phyloP scores from a whole-genome alignment of 805 yeast genomes.

The Kurtzmaniella cleridarum region DNA sequence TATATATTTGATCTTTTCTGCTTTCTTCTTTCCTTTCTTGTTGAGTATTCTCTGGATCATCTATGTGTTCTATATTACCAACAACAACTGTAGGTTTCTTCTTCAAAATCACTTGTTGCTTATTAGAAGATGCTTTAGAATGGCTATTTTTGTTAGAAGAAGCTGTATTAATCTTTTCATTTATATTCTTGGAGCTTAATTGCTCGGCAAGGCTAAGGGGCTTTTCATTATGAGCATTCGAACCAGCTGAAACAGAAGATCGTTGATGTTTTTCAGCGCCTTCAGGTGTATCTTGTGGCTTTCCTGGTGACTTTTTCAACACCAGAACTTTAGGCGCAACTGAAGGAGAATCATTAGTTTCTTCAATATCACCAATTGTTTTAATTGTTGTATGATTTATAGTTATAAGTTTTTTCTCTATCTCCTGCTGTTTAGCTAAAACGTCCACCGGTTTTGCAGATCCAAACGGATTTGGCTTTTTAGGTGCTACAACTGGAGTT shows the following conservation, averaged over 20 bases:
- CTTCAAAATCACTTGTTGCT: constrained; percentile 38
- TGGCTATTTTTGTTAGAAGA: constrained; percentile 10
- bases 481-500: constrained; percentile 16
- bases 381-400: constrained; percentile 29
- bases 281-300: neutral
- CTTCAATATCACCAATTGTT: constrained; percentile 16
- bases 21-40: neutral
- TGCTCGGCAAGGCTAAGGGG: constrained; percentile 36
- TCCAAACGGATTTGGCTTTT: constrained; percentile 71
- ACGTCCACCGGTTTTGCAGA: constrained; percentile 83
- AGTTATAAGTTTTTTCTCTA: constrained; percentile 39
- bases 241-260: constrained; percentile 15
- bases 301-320: neutral
- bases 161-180: constrained; percentile 11
- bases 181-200: constrained; percentile 21
- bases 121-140: constrained; percentile 21
- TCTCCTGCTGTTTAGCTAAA: constrained; percentile 55
- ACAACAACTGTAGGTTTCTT: constrained; percentile 17
- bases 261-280: neutral
- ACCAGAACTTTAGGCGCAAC: neutral
- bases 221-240: constrained; percentile 13
- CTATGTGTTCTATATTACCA: neutral
- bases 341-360: neutral
- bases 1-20: neutral
- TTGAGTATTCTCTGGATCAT: neutral